Conservation (phyloP, 2,329 filamentous ascomycete species). For the Ceratocystis harringtonii region DNA sequence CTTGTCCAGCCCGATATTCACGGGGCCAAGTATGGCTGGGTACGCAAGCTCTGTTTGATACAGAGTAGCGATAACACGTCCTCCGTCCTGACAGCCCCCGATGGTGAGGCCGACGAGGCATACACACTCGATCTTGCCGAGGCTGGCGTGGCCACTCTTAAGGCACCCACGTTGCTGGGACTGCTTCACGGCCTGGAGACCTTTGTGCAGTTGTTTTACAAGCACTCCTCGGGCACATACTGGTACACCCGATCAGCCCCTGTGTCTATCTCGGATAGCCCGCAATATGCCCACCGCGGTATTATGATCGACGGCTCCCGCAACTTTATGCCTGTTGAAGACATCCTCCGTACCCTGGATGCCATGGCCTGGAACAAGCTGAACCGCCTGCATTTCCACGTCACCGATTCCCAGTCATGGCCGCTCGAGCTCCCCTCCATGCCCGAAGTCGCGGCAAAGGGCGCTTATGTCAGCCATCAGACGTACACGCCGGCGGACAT, state of each 20-base stretch:
- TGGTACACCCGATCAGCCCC: conserved; percentile 60
- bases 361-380: conserved; percentile 66
- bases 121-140: conserved; percentile 50
- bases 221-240: conserved; percentile 41
- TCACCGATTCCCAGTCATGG: conserved; percentile 75
- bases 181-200: conserved; percentile 59
- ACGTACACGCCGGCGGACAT: conserved; percentile 55
- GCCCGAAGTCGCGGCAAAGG: conserved; percentile 55
- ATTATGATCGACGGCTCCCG: conserved; percentile 65
- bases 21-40: conserved; percentile 22
- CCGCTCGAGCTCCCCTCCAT: conserved; percentile 65
- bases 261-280: conserved; percentile 54
- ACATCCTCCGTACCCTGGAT: conserved; percentile 63
- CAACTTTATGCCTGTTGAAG: conserved; percentile 50
- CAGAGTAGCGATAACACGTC: conserved; percentile 41
- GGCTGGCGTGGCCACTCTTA: conserved; percentile 46
- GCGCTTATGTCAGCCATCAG: conserved; percentile 53
- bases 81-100: conserved; percentile 43
- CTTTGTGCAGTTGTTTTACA: conserved; percentile 66
- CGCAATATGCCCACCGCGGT: conserved; percentile 62
- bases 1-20: conserved; percentile 46
- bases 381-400: conserved; percentile 67
- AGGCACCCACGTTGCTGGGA: conserved; percentile 51
- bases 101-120: conserved; percentile 56
- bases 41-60: conserved; percentile 46